phyloP scores from a whole-genome alignment of 257 asterid genomes.

The Solanum okadae region DNA sequence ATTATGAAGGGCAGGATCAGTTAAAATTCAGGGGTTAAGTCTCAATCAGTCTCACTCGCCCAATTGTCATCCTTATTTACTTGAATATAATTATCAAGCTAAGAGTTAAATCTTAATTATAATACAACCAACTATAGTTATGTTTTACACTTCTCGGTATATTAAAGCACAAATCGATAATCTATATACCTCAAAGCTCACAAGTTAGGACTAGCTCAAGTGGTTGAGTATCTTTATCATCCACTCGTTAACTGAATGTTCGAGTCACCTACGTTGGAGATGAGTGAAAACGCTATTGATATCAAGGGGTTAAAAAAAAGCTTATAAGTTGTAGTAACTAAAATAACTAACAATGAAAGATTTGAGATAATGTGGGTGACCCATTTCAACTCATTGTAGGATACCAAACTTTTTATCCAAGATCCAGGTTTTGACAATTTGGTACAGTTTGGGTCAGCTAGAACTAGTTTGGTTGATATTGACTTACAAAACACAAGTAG shows the following conservation, averaged over 20 bases:
- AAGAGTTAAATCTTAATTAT: background rate
- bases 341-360: background rate
- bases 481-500: background rate
- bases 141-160: background rate
- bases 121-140: background rate
- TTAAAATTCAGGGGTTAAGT: background rate
- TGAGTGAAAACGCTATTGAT: background rate
- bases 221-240: background rate
- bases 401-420: background rate
- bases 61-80: background rate
- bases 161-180: background rate
- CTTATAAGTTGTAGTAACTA: background rate
- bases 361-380: background rate
- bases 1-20: background rate
- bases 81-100: background rate
- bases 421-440: background rate
- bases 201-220: background rate
- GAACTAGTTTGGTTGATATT: background rate
- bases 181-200: background rate
- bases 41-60: background rate
- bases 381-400: background rate
- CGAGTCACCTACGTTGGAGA: background rate
- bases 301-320: background rate
- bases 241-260: background rate
- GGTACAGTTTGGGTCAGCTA: background rate